phyloP scores from a whole-genome alignment of 2,329 filamentous ascomycete genomes.

The Aurifilum marmelostoma region DNA sequence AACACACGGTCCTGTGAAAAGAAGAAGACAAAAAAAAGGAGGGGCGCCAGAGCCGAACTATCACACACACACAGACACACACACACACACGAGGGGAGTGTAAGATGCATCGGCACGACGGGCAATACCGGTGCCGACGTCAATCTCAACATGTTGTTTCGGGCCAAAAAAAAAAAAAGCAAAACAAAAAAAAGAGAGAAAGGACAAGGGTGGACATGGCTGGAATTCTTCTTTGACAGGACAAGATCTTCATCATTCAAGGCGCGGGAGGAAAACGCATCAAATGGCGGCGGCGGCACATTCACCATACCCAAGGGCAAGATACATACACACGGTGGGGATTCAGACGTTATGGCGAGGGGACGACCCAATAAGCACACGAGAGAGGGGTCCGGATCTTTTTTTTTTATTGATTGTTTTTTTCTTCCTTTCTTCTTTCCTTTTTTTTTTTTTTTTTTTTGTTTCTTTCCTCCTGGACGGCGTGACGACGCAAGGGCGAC shows the following conservation, averaged over 20 bases:
- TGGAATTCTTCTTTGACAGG: slow-evolving; percentile 21
- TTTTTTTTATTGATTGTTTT: not conserved
- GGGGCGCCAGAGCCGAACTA: slow-evolving; percentile 14
- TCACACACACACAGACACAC: too few relatives aligned
- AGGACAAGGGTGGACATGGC: slow-evolving; percentile 17
- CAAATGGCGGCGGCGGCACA: slow-evolving; percentile 15
- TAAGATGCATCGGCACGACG: slow-evolving; percentile 17
- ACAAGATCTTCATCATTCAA: slow-evolving; percentile 20
- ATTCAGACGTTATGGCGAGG: not conserved
- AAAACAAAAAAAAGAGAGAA: slow-evolving; percentile 22
- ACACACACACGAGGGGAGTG: slow-evolving; percentile 8
- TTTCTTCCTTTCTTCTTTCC: not conserved
- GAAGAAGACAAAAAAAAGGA: not conserved
- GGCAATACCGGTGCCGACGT: slow-evolving; percentile 10
- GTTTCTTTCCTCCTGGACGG: not conserved
- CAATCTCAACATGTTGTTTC: slow-evolving; percentile 15
- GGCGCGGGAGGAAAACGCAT: slow-evolving; percentile 24
- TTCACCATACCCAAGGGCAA: slow-evolving; percentile 19
- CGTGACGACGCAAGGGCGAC: not conserved
- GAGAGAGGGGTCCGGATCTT: not conserved
- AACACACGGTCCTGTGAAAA: slow-evolving; percentile 1
- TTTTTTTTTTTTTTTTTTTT: not conserved
- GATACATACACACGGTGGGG: slow-evolving; percentile 4
- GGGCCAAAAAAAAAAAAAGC: slow-evolving; percentile 13
- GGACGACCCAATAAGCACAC: not conserved